These are phyloP conservation scores for Kandelia obovata DNA, from an alignment of 345 rosid species.

Conservation along the genomic window DNA sequence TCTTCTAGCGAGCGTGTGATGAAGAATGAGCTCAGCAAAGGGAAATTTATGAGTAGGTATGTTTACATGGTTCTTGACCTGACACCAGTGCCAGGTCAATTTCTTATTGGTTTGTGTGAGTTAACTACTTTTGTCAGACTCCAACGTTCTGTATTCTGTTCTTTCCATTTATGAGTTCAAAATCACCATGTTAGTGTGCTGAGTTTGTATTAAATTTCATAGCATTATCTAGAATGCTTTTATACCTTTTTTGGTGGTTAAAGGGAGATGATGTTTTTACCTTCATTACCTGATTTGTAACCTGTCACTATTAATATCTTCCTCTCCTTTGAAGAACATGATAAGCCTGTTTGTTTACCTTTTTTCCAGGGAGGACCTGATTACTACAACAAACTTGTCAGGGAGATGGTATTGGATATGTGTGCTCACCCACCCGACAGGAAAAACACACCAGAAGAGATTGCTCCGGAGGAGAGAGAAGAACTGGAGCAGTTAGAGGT, in stretches of 20 bases:
- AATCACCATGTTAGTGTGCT: too few species aligned
- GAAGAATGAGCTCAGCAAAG: slow-evolving; percentile 26
- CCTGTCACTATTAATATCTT: too few species aligned
- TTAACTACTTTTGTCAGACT: background rate
- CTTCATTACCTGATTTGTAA: background rate
- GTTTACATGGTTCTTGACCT: background rate
- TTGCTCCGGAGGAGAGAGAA: slow-evolving; percentile 86
- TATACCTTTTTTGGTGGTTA: background rate
- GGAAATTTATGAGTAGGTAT: slow-evolving; percentile 41
- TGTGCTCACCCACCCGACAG: slow-evolving; percentile 83
- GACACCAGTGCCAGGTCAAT: background rate
- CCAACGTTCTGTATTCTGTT: background rate
- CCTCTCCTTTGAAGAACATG: too few species aligned
- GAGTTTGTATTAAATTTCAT: too few species aligned
- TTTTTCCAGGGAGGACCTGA: slow-evolving; percentile 44
- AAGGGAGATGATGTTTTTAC: background rate
- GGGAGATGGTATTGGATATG: slow-evolving; percentile 54
- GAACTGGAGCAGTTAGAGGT: slow-evolving; percentile 74
- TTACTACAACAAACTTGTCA: slow-evolving; percentile 53
- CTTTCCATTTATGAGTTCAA: background rate
- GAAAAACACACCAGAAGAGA: slow-evolving; percentile 85
- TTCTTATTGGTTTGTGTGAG: background rate
- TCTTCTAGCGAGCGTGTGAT: slow-evolving; percentile 34
- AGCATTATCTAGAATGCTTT: background rate
- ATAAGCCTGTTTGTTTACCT: background rate